phyloP scores from a whole-genome alignment of 306 rosid species.

The Leucaena leucocephala region DNA sequence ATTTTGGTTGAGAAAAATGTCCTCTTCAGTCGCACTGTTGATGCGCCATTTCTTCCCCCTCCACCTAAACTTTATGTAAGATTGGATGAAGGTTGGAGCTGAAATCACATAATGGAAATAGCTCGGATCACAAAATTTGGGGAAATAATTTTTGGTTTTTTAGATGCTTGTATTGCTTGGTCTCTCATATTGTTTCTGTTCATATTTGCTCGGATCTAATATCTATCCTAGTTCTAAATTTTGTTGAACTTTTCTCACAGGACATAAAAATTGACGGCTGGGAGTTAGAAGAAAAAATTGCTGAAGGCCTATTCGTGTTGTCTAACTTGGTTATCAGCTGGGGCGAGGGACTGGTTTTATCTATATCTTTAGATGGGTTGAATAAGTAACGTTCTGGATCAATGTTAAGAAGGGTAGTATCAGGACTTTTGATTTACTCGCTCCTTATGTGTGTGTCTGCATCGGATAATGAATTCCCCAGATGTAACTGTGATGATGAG shows the following conservation, averaged over 20 bases:
- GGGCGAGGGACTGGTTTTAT: slow-evolving; percentile 37
- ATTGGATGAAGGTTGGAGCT: slow-evolving; percentile 24
- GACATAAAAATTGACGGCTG: slow-evolving; percentile 48
- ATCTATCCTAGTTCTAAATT: slow-evolving; percentile 31
- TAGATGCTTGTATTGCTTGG: slow-evolving; percentile 31
- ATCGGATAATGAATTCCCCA: slow-evolving; percentile 59
- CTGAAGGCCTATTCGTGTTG: slow-evolving; percentile 34
- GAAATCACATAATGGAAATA: slow-evolving; percentile 29
- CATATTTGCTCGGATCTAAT: slow-evolving; percentile 34
- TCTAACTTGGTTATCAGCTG: slow-evolving; percentile 12
- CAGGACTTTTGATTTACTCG: slow-evolving; percentile 62
- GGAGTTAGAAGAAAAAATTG: slow-evolving; percentile 43
- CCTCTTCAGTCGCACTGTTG: slow-evolving; percentile 54
- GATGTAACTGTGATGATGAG: slow-evolving; percentile 98
- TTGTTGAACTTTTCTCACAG: slow-evolving; percentile 50
- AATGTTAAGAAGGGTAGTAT: slow-evolving; percentile 86
- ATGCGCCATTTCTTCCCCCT: slow-evolving; percentile 38
- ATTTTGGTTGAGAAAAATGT: slow-evolving; percentile 41
- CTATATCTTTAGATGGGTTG: slow-evolving; percentile 69
- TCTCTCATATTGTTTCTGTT: slow-evolving; percentile 37
- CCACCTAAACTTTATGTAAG: slow-evolving; percentile 27
- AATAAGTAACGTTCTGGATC: slow-evolving; percentile 59
- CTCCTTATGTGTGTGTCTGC: slow-evolving; percentile 62
- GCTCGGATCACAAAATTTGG: slow-evolving; percentile 33
- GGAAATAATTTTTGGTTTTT: slow-evolving; percentile 6